phyloP scores from a whole-genome alignment of 2,329 filamentous ascomycete species.

The Epichloe amarillans region DNA sequence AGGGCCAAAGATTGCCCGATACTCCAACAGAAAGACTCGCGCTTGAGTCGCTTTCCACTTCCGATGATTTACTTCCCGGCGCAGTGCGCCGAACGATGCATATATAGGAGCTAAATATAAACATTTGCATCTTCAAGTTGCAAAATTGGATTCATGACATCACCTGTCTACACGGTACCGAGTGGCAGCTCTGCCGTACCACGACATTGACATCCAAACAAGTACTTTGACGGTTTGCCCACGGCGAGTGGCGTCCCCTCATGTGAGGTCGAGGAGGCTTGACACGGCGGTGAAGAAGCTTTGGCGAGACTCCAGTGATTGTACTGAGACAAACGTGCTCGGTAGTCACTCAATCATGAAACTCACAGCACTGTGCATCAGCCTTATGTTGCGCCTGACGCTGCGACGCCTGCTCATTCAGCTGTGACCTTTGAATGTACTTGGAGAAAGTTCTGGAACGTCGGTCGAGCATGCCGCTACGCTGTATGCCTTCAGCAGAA shows the following conservation, averaged over 20 bases:
- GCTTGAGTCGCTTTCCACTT: background rate
- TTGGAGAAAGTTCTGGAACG: constrained; percentile 1
- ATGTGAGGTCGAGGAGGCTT: background rate
- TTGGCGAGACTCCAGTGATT: constrained; percentile 3
- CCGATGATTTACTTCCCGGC: background rate
- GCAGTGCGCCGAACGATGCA: background rate
- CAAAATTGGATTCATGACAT: background rate
- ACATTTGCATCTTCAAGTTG: background rate
- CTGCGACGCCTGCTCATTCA: background rate
- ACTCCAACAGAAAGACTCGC: background rate
- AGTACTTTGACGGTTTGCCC: background rate
- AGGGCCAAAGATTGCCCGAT: background rate
- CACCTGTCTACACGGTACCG: background rate
- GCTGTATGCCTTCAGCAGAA: background rate
- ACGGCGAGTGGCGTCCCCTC: background rate
- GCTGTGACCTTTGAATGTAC: background rate
- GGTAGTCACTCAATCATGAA: constrained; percentile 1
- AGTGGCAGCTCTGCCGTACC: background rate
- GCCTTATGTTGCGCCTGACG: background rate
- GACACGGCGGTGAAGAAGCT: background rate
- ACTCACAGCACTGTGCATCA: background rate
- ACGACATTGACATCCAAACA: background rate
- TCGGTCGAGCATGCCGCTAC: background rate
- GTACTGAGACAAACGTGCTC: constrained; percentile 2
- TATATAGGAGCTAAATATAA: background rate